Percentiles rank a stretch among this genome's conserved stretches.
Evolutionary conservation across 371 early-diverging fungal genomes (phyloP).

Genomic region (Syncephalastrum contaminatum): DNA sequence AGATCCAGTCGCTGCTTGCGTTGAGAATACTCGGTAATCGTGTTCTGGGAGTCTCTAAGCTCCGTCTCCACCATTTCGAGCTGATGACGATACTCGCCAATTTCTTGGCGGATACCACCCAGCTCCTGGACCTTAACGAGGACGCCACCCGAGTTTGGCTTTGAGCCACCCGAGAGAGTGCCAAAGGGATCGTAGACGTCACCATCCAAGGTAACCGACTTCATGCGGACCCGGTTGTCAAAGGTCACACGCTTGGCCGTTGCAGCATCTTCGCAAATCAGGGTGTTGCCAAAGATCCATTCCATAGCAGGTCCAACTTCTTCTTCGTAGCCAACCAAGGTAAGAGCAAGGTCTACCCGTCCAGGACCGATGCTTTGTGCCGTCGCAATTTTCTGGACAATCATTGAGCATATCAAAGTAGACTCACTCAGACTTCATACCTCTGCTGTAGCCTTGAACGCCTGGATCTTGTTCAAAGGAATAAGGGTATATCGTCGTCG

Average conservation of each 20-base stretch:
- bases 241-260: slow-evolving; percentile 90
- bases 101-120: slow-evolving; percentile 54
- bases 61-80: slow-evolving; percentile 50
- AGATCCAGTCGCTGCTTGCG: slow-evolving; percentile 68
- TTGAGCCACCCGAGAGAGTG: slow-evolving; percentile 96
- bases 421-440: slow-evolving; percentile 21
- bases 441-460: slow-evolving; percentile 63
- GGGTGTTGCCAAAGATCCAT: slow-evolving; percentile 93
- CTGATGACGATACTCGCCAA: slow-evolving; percentile 43
- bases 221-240: slow-evolving; percentile 71
- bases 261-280: slow-evolving; percentile 88
- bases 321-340: slow-evolving; percentile 78
- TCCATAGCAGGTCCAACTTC: slow-evolving; percentile 87
- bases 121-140: slow-evolving; percentile 71
- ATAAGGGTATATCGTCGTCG: slow-evolving; percentile 92
- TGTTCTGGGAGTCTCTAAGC: slow-evolving; percentile 35
- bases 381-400: slow-evolving; percentile 44
- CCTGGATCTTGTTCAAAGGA: slow-evolving; percentile 95
- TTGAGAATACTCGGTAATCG: slow-evolving; percentile 43
- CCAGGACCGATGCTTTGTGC: slow-evolving; percentile 83
- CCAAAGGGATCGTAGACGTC: slow-evolving; percentile 99
- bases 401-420: neutral
- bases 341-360: slow-evolving; percentile 81
- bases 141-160: slow-evolving; percentile 72
- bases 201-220: slow-evolving; percentile 97